These are phyloP conservation scores for Helianthus annuus DNA, from an alignment of 129 eudicot genomes.

Conservation along the genomic window DNA sequence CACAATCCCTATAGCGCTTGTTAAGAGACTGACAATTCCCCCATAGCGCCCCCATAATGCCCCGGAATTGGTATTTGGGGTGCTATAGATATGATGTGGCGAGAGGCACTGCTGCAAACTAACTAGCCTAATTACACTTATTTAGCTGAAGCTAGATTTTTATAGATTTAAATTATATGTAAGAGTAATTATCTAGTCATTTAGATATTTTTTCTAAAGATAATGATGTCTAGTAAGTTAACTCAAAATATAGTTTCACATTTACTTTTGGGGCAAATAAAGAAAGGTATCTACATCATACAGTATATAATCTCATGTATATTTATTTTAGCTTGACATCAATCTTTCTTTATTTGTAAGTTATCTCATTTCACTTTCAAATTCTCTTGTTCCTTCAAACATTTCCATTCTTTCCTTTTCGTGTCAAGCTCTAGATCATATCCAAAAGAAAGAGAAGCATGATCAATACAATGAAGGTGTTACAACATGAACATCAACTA, in stretches of 20 bases:
- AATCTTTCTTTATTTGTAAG: not conserved
- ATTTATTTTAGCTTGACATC: not conserved
- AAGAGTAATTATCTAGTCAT: not conserved
- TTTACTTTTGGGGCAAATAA: not conserved
- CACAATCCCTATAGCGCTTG: too few relatives aligned
- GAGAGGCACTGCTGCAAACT: too few relatives aligned
- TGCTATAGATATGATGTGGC: too few relatives aligned
- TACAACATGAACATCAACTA: too few relatives aligned
- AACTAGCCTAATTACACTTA: too few relatives aligned
- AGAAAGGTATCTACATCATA: not conserved
- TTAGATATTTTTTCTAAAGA: not conserved
- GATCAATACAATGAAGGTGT: too few relatives aligned
- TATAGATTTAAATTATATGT: too few relatives aligned
- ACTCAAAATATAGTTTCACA: not conserved
- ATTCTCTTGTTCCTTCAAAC: not conserved
- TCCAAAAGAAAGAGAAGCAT: not conserved
- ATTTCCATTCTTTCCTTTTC: not conserved
- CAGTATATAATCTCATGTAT: not conserved
- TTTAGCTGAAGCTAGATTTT: too few relatives aligned
- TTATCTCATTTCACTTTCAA: not conserved
- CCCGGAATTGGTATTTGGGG: too few relatives aligned
- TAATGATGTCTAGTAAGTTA: not conserved
- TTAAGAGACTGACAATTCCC: too few relatives aligned
- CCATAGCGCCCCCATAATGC: too few relatives aligned
- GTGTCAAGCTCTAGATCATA: not conserved